These are phyloP conservation scores for Vaccinium myrtillus DNA, from an alignment of 148 eudicot genomes.

Conservation along the genomic window DNA sequence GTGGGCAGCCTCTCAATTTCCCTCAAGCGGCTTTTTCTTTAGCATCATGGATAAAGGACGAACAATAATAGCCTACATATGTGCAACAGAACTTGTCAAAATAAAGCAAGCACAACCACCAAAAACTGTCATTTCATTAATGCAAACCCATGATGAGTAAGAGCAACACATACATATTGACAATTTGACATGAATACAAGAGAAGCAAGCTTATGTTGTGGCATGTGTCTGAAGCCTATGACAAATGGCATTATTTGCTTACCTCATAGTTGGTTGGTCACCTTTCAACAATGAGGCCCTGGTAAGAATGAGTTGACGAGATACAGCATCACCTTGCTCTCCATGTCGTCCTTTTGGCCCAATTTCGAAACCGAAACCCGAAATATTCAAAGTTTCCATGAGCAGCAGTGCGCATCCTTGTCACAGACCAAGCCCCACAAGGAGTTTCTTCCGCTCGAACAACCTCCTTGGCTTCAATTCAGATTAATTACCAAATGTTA, in stretches of 20 bases:
- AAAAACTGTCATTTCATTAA: not conserved
- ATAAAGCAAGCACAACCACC: not conserved
- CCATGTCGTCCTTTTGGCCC: conserved; percentile 98
- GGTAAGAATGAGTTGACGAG: conserved; percentile 89
- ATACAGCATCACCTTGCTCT: conserved; percentile 90
- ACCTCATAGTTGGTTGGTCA: conserved; percentile 97
- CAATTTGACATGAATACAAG: not conserved
- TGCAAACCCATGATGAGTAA: not conserved
- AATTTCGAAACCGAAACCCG: conserved; percentile 69
- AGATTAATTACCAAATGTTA: conserved; percentile 10
- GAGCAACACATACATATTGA: not conserved
- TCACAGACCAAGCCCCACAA: conserved; percentile 87
- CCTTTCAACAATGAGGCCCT: conserved; percentile 89
- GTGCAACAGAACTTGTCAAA: conserved; percentile 19
- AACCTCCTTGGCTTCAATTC: conserved; percentile 81
- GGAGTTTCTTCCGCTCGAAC: conserved; percentile 99
- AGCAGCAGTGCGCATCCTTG: conserved; percentile 88
- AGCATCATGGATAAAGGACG: conserved; percentile 46
- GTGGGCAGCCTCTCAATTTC: too few species aligned
- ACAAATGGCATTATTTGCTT: conserved; percentile 24
- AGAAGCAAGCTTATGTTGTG: not conserved
- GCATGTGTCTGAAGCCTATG: not conserved
- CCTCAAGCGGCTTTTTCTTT: too few species aligned
- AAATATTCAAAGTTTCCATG: conserved; percentile 71
- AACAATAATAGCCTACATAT: conserved; percentile 85